Evolutionary conservation across 2,329 filamentous ascomycete species (phyloP), one percentile per base, ranked within the genome.

Genomic region (Microdochium bolleyi): DNA sequence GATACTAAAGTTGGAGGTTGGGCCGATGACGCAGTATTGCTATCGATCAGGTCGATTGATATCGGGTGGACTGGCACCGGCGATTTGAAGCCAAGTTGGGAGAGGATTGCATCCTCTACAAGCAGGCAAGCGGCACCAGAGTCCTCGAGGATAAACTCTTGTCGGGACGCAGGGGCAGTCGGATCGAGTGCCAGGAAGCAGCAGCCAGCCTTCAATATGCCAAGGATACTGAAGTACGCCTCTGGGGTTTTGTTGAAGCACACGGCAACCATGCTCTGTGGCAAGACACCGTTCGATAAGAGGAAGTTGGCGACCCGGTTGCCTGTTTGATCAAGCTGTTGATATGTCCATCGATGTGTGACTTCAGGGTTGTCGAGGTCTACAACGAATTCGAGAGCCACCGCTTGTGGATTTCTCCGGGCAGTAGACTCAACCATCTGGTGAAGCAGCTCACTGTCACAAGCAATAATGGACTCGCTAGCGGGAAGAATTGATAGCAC

Each of bases 161-260:
- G 89, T n/a, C 90, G 77, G 10, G 85, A 78, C 3, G 74, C 71
- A 0, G 90, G 90, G 0, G 90, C 86, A 1, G 77, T 78, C 0
- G 88, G 85, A 62, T 95, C 90, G 10, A 95, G 76, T 0, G 90
- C 89, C 16, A 95, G 76, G 65, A 92, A 95, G 1, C 86, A 82
- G 63, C 87, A 92, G 0, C 90, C 90, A 5, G 87, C 82, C 65
- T 95, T 95, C 30, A 95, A 70, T 52, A 94, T 85, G 1, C 89
- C 90, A 1, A 95, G 72, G 38, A 95, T 91, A 0, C 86, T 80
- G 60, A 94, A 89, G 37, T 89, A 92, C 0, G 89, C 90, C 62
- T 92, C 87, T 0, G 90, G 85, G 55, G 86, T 92, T 64, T 95
- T 95, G 53, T 90, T 83, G 61, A 95, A 95, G 62, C 87, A 90